Base-by-base conservation (phyloP, 2,329 filamentous ascomycete species). In the Cytospora leucostoma region DNA sequence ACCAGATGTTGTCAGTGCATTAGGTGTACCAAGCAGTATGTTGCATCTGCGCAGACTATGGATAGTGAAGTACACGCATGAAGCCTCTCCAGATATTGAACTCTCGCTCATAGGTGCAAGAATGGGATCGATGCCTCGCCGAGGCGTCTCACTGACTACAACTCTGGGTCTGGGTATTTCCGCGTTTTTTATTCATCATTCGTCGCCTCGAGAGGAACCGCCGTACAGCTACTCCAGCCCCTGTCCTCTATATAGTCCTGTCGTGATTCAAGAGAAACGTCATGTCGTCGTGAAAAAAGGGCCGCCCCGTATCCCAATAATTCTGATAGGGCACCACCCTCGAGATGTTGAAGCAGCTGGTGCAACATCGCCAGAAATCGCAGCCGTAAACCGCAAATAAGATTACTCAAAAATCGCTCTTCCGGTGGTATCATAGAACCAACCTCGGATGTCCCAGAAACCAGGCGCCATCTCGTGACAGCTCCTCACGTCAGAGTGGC, bases 401-500 rank as follows among this genome's bases (percentile, higher is more conserved):
- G 35, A 56, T 61, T 64, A 35, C n/a, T 56, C 33, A 64, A 61
- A 56, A 33, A 63, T 44, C 51, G 47, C 38, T 61, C 17, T 51
- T 35, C 40, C 21, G 35, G n/a, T 4, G 44, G 50, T 50, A 50
- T 44, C 2, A 15, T 38, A 27, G 34, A 37, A 37, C 6, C 19
- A 32, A 40, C 47, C 32, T 34, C 27, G 19, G 19, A n/a, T 13
- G 19, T 35, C 21, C 27, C 21, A 17, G 47, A 40, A 49, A 49
- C 54, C 49, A 54, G 54, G 51, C 62, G 52, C 44, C 47, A 37
- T 33, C 11, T 57, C 32, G 37, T 47, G 40, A 40, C 33, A 38
- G 59, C 51, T n/a, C 53, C 49, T 80, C 71, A 91, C 55, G 88
- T 92, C 68, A 91, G 76, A 59, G 88, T 91, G 59, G 83, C 83